Evolutionary conservation across 768 basidiomycete species (phyloP).

Genomic region (Tulasnella sp.): DNA sequence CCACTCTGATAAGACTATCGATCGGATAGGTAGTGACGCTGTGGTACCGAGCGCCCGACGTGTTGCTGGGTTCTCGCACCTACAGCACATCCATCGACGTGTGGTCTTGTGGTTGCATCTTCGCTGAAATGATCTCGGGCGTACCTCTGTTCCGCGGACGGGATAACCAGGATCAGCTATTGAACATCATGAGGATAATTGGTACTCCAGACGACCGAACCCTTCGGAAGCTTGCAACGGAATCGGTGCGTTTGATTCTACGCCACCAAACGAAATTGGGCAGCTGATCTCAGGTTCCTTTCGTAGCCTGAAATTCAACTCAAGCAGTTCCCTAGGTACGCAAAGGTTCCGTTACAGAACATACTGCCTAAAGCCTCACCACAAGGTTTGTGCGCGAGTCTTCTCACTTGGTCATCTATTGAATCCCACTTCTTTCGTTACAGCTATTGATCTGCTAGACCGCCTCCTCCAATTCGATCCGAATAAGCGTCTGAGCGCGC

Average conservation of each 20-base stretch:
- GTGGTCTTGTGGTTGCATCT: slow-evolving; percentile 98
- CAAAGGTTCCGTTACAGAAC: slow-evolving; percentile 69
- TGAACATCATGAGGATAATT: slow-evolving; percentile 94
- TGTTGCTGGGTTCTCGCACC: slow-evolving; percentile 89
- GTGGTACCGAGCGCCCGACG: slow-evolving; percentile 98
- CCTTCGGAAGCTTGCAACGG: slow-evolving; percentile 75
- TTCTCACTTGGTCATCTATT: not conserved
- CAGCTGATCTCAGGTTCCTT: no score
- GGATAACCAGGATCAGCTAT: slow-evolving; percentile 95
- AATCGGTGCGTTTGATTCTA: slow-evolving; percentile 52
- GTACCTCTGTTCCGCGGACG: slow-evolving; percentile 93
- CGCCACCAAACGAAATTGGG: no score
- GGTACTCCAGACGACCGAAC: slow-evolving; percentile 88
- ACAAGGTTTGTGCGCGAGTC: slow-evolving; percentile 44
- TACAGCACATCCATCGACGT: slow-evolving; percentile 98
- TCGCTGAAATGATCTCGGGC: slow-evolving; percentile 98
- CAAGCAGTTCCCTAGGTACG: slow-evolving; percentile 79
- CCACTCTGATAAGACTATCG: not conserved
- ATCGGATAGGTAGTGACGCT: slow-evolving; percentile 75
- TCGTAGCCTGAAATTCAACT: slow-evolving; percentile 66
- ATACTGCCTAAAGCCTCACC: slow-evolving; percentile 78
- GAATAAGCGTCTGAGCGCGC: slow-evolving; percentile 77
- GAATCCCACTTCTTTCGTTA: not conserved
- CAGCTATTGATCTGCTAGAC: slow-evolving; percentile 87
- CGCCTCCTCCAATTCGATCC: slow-evolving; percentile 94